Conservation (phyloP, 257 asterid genomes). For the Nicotiana tomentosiformis region DNA sequence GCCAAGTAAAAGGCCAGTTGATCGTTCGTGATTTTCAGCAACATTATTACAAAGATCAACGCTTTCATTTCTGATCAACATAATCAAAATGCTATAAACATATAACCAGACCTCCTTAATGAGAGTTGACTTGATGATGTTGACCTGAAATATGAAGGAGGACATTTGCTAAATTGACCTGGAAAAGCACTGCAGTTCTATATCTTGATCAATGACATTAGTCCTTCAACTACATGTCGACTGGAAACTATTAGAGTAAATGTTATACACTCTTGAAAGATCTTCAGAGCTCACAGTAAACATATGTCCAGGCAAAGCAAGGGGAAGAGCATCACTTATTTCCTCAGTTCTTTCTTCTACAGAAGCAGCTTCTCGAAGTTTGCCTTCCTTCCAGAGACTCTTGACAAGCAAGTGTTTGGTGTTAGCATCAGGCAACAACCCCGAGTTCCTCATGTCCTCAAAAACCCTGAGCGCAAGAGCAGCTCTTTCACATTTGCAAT, state of each 20-base stretch:
- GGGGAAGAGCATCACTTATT: constrained; percentile 35
- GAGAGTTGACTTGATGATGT: background rate
- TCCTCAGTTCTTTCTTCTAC: constrained; percentile 72
- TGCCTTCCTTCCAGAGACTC: constrained; percentile 91
- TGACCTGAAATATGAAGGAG: background rate
- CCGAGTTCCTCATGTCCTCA: constrained; percentile 67
- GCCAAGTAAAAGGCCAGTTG: background rate
- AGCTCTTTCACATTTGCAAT: constrained; percentile 82
- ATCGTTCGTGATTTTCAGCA: background rate
- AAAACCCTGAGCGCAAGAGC: constrained; percentile 77
- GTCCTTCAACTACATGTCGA: constrained; percentile 1
- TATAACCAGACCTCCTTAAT: background rate
- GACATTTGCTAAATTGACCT: background rate
- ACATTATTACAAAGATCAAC: background rate
- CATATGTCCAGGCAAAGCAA: constrained; percentile 66
- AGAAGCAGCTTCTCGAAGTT: constrained; percentile 86
- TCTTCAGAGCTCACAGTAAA: constrained; percentile 61
- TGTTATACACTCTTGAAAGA: constrained; percentile 43
- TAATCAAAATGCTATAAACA: background rate
- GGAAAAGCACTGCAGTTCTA: background rate
- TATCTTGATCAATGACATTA: background rate
- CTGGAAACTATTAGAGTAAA: constrained; percentile 47
- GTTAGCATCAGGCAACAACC: constrained; percentile 46
- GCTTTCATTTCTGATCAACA: background rate
- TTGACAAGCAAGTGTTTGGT: constrained; percentile 73